Base-by-base conservation (phyloP, 352 stramenopile species). In the Ochromonadaceae sp. region DNA sequence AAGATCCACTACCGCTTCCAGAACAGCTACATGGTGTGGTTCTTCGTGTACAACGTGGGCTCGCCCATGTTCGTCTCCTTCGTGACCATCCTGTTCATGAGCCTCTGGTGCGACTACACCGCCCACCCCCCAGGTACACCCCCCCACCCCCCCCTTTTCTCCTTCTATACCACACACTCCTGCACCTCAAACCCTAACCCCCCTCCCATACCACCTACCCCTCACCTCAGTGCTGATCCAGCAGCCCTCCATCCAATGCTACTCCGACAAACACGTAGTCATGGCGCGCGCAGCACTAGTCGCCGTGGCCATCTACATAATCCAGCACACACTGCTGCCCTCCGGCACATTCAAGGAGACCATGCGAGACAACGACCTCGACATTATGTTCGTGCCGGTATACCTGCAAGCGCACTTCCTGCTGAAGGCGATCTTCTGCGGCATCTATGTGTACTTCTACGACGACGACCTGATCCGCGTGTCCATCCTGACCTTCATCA, bases 301-400 rank as follows among this genome's bases (percentile, higher is more conserved):
- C 40, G 55, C 55, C 9, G 1, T 63, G 17, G 55, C 55, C 26
- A 26, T 63, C 36, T 63, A 63, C 41, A 28, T 63, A 9, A 49
- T 63, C 17, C 55, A 63, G 26, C 34, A 50, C 17, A 63, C 55
- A 22, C 39, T 63, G 17, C 31, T 63, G 9, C 55, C 55, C 25
- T 63, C 55, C 26, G 55, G 55, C 7, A 63, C 55, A 38, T 63
- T 50, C 30, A 63, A 63, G 34, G 55, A 63, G 26, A 63, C 55
- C 15, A 63, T 63, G 55, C 32, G 55, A 17, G 20, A 63, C 28
- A 30, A 63, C 30, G 34, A 63, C 7, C 31, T 63, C 10, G 55
- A 63, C 12, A 52, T 63, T 50, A 63, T 63, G 55, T 63, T 63
- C 39, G 55, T 63, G 3, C 55, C 55, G 10, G 55, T 63, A 39